phyloP scores from a whole-genome alignment of 225 moss, liverwort and hornwort species.

The Ulota crispa region DNA sequence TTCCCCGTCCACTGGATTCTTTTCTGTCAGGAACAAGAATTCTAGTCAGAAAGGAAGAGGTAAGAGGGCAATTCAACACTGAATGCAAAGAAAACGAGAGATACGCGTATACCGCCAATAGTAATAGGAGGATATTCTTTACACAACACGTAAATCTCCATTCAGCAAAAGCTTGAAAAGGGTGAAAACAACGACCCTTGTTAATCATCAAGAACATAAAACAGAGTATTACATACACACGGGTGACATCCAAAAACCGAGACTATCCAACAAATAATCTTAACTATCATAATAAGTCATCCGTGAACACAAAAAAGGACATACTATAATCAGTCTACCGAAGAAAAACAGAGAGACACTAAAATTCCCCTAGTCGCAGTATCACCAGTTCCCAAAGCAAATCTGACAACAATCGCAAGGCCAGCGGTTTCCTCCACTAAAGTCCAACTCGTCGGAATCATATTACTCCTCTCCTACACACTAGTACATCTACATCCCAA shows the following conservation, averaged over 20 bases:
- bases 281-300: not conserved
- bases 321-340: not conserved
- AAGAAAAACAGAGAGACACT: not conserved
- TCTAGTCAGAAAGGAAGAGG: not conserved
- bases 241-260: not conserved
- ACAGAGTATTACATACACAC: not conserved
- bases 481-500: not conserved
- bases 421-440: not conserved
- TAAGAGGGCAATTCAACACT: not conserved
- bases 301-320: not conserved
- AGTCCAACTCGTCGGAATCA: constrained; percentile 20
- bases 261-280: not conserved
- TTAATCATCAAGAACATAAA: not conserved
- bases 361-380: not conserved
- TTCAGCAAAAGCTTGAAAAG: constrained; percentile 47
- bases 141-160: constrained; percentile 37
- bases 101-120: constrained; percentile 13
- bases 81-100: not conserved
- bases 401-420: not conserved
- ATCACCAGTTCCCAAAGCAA: not conserved
- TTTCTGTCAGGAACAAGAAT: constrained; percentile 34
- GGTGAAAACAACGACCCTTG: not conserved
- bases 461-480: not conserved
- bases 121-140: constrained; percentile 27
- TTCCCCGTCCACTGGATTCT: constrained; percentile 45